phyloP scores from a whole-genome alignment of 768 basidiomycete genomes.

The Leucocoprinus sp. region DNA sequence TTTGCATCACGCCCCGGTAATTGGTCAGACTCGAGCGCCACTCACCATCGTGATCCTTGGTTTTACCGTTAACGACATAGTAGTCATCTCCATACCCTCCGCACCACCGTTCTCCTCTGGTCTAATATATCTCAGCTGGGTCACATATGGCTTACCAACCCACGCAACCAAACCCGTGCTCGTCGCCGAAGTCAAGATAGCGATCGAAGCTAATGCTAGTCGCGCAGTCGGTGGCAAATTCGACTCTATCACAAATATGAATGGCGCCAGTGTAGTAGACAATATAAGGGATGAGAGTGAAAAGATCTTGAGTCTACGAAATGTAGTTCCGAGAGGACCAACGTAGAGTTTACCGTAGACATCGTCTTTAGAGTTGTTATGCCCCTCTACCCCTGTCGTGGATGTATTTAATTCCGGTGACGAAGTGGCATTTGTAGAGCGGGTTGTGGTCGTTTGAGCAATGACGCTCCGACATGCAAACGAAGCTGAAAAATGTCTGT shows the following conservation, averaged over 20 bases:
- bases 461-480: conserved; percentile 2
- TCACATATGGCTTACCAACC: conserved; percentile 72
- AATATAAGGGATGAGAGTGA: conserved; percentile 72
- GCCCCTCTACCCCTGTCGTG: conserved; percentile 4
- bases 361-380: conserved; percentile 15
- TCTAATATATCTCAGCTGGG: conserved; percentile 43
- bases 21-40: neutral
- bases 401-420: conserved; percentile 11
- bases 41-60: conserved; percentile 55
- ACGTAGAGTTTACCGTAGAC: conserved; percentile 39
- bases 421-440: conserved; percentile 12
- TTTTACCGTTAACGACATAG: conserved; percentile 50
- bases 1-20: neutral
- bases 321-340: conserved; percentile 67
- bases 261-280: conserved; percentile 61
- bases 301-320: conserved; percentile 74
- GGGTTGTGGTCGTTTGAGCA: conserved; percentile 11
- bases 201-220: conserved; percentile 56
- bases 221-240: conserved; percentile 65
- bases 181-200: conserved; percentile 61
- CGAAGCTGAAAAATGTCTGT: neutral
- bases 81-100: conserved; percentile 63
- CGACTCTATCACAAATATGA: conserved; percentile 78
- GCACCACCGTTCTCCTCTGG: conserved; percentile 33
- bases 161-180: conserved; percentile 69